A percentile compares a stretch with the other conserved stretches of the same genome.
These are phyloP conservation scores for Kingdonia uniflora DNA, from an alignment of 164 flowering plant genomes.

Conservation along the genomic window DNA sequence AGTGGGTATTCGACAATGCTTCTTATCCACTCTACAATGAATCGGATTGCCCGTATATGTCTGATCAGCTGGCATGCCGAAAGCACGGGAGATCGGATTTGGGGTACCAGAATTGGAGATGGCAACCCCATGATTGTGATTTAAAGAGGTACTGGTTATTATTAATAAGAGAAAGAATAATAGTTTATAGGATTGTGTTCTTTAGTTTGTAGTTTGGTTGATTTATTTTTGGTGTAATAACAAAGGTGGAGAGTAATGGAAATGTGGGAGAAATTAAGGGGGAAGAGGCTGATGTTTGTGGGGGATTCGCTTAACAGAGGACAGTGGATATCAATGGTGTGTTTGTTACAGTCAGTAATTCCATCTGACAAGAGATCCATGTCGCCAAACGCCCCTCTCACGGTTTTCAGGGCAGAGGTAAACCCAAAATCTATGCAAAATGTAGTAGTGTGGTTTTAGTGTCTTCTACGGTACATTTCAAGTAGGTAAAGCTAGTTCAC, in stretches of 20 bases:
- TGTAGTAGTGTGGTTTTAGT: background rate
- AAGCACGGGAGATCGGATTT: constrained; percentile 83
- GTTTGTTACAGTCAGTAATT: constrained; percentile 72
- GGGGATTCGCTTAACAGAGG: constrained; percentile 97
- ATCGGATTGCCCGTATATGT: constrained; percentile 83
- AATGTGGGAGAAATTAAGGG: constrained; percentile 93
- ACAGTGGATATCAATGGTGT: constrained; percentile 97
- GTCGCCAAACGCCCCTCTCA: constrained; percentile 75
- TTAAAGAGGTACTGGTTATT: constrained; percentile 48
- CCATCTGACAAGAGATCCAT: constrained; percentile 63
- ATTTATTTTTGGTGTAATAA: background rate
- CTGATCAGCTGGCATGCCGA: constrained; percentile 87
- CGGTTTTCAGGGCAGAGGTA: constrained; percentile 91
- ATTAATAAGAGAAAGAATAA: too few relatives aligned
- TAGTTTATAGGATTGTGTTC: too few relatives aligned
- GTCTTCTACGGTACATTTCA: background rate
- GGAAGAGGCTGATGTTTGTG: constrained; percentile 90
- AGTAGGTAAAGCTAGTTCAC: background rate
- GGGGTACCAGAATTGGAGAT: constrained; percentile 81
- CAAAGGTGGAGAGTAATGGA: constrained; percentile 66
- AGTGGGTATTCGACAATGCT: constrained; percentile 71
- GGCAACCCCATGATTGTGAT: constrained; percentile 87
- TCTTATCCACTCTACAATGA: constrained; percentile 76
- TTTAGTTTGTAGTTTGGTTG: too few relatives aligned
- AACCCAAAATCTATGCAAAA: background rate